Conservation (phyloP, 495 filamentous ascomycete genomes). For the Annulohypoxylon bovei region DNA sequence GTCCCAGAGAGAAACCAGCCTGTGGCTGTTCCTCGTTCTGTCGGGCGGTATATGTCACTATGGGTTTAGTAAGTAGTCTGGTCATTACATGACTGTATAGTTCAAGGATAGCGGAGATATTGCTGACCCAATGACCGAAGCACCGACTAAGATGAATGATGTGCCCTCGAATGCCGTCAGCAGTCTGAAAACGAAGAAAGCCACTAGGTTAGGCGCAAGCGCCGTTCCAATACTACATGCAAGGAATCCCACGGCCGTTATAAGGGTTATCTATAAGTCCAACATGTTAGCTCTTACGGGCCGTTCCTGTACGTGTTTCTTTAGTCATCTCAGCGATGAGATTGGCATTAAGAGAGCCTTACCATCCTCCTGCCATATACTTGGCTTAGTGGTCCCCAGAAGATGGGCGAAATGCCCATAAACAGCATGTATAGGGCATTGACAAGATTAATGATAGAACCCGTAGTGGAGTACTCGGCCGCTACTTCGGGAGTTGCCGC, state of each 20-base stretch:
- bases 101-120: neutral
- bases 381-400: constrained; percentile 75
- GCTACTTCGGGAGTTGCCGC: constrained; percentile 76
- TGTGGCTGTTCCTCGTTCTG: constrained; percentile 72
- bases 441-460: constrained; percentile 71
- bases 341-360: constrained; percentile 32
- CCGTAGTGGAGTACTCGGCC: constrained; percentile 66
- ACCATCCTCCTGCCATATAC: constrained; percentile 72
- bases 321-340: neutral
- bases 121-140: constrained; percentile 64
- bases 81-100: neutral
- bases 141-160: constrained; percentile 71
- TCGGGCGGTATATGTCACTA: constrained; percentile 71
- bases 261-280: constrained; percentile 60
- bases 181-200: constrained; percentile 75
- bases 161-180: constrained; percentile 79
- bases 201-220: constrained; percentile 69
- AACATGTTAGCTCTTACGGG: constrained; percentile 1
- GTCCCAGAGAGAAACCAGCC: constrained; percentile 77
- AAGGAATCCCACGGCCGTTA: constrained; percentile 67
- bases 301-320: constrained; percentile 1
- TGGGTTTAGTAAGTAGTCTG: constrained; percentile 11
- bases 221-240: constrained; percentile 73
- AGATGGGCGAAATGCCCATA: constrained; percentile 73
- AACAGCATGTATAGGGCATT: constrained; percentile 76